Conservation (phyloP, 768 basidiomycete genomes). For the Filobasidium wieringae region DNA sequence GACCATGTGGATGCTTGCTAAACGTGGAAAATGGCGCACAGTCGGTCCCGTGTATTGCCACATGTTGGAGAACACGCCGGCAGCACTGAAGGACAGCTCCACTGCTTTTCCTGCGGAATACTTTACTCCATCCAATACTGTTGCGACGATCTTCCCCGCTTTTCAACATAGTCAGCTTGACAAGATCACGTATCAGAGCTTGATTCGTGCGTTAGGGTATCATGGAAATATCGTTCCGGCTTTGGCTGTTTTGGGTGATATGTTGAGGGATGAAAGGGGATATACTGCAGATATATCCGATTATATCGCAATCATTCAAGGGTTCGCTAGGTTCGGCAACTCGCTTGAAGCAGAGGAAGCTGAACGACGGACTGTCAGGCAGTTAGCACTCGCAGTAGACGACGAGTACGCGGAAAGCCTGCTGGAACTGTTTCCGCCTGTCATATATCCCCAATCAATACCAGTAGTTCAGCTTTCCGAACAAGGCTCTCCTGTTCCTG, state of each 20-base stretch:
- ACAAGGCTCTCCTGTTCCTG: neutral
- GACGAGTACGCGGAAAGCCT: neutral
- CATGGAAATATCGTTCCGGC: slow-evolving; percentile 23
- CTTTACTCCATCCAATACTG: slow-evolving; percentile 13
- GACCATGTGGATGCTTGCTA: slow-evolving; percentile 19
- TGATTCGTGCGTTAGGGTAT: slow-evolving; percentile 20
- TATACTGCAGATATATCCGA: slow-evolving; percentile 21
- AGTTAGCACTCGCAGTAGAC: neutral
- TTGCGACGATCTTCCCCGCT: slow-evolving; percentile 1
- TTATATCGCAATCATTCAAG: slow-evolving; percentile 27
- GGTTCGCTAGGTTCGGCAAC: slow-evolving; percentile 28
- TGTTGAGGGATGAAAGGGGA: slow-evolving; percentile 18
- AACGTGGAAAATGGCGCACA: slow-evolving; percentile 18
- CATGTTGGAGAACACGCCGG: neutral
- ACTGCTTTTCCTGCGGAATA: neutral
- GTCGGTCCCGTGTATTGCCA: slow-evolving; percentile 19
- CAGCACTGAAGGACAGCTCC: neutral
- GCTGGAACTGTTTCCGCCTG: slow-evolving; percentile 3
- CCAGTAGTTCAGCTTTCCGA: neutral
- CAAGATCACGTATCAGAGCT: slow-evolving; percentile 20
- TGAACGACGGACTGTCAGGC: neutral
- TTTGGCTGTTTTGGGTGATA: slow-evolving; percentile 23
- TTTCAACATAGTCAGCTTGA: neutral
- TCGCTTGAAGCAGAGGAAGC: slow-evolving; percentile 4
- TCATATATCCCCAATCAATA: slow-evolving; percentile 5